Evolutionary conservation across 2,329 filamentous ascomycete species (phyloP), one percentile per base, ranked within the genome.

Genomic region (Fusarium sp.): DNA sequence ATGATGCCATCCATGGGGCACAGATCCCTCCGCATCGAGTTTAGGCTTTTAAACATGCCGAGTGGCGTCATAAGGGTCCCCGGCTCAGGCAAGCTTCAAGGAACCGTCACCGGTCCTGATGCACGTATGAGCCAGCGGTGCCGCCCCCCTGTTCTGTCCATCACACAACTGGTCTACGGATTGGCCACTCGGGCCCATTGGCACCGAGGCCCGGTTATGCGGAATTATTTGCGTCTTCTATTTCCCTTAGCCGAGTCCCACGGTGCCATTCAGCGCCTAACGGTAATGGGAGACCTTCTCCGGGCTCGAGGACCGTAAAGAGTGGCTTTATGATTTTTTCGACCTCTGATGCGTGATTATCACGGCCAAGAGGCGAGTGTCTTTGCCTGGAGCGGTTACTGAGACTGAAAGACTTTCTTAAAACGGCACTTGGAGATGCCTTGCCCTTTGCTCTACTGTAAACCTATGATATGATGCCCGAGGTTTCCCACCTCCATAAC

Each of bases 321-420:
- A 6, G 27, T 22, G 33, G 38, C 4, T 56, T 27, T 76, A 75
- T 75, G 69, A 76, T 75, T 68, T 76, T 76, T 61, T 33, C 63
- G 32, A 47, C 33, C 43, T 38, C 58, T 12, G 45, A 20, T 17
- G 25, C n/a, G 25, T 38, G 43, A 20, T 35, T 45, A 32, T 47
- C 38, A 9, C 11, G 32, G 10, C 14, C n/a, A 15, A 30, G 32
- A 37, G 35, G 22, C 22, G 20, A 15, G 15, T 30, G 7, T 11
- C 27, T 33, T 15, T 20, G 17, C 12, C n/a, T 20, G 14, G 9
- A 12, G 12, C 25, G 27, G 27, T 6, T 43, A 11, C 20, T 27
- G 43, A 50, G 45, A 8, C 43, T 56, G 27, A 64, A 33, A 1
- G 25, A 27, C n/a, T 6, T 17, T 12, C 9, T 56, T n/a, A 12